A percentile compares a stretch with the other conserved stretches of the same genome.
These are phyloP conservation scores for Fonsecaea monophora DNA, from an alignment of 2,329 filamentous ascomycete species.

Conservation along the genomic window DNA sequence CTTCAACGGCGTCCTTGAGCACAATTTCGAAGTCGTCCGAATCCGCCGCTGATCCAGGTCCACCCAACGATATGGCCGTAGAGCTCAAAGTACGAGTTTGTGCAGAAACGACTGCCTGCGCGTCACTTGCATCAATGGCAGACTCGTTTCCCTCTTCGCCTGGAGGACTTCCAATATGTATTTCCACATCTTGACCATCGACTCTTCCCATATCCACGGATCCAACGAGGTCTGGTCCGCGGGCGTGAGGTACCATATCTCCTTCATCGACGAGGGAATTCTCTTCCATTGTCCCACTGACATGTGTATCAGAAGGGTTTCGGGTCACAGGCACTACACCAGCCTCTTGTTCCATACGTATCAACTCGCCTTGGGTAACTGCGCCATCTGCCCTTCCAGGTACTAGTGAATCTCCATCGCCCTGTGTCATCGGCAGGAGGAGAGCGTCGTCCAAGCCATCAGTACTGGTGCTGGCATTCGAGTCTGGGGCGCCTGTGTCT, in stretches of 20 bases:
- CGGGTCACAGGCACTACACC: conserved; percentile 74
- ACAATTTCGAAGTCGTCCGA: conserved; percentile 37
- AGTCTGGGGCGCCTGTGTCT: conserved; percentile 25
- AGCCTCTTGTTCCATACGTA: conserved; percentile 84
- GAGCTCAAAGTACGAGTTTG: neutral
- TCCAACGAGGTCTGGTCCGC: conserved; percentile 84
- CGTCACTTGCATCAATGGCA: conserved; percentile 33
- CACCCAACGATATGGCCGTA: neutral
- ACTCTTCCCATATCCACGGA: conserved; percentile 86
- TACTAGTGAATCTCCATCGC: conserved; percentile 31
- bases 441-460: conserved; percentile 30
- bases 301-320: conserved; percentile 44
- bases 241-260: conserved; percentile 71
- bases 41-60: conserved; percentile 19
- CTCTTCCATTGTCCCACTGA: conserved; percentile 45
- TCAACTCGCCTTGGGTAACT: conserved; percentile 81
- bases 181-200: conserved; percentile 55
- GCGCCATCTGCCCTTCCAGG: conserved; percentile 56
- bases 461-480: conserved; percentile 25
- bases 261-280: conserved; percentile 54
- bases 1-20: conserved; percentile 27
- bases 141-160: conserved; percentile 18
- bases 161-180: conserved; percentile 45
- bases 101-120: conserved; percentile 34
- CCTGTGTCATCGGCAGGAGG: conserved; percentile 23